Base-by-base conservation (phyloP, 805 yeast species). In the Spathaspora girioi region DNA sequence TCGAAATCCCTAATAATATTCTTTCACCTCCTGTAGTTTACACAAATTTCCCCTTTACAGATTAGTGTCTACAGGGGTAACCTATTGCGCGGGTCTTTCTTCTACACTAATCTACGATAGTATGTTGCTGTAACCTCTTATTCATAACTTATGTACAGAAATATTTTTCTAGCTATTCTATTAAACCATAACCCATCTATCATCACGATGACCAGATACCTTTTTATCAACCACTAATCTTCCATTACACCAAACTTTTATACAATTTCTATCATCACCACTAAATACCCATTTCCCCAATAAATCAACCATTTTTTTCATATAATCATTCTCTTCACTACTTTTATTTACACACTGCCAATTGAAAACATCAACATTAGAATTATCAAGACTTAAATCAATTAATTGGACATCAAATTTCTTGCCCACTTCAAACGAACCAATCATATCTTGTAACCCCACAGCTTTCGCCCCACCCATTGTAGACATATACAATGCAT, bases 241-340 rank as follows among this genome's bases (percentile, higher is more conserved):
- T 9, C 98, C 98, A 61, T 84, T 82, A 41, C 92, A 92, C 87
- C 89, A 94, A 14, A 93, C 97, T 49, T 76, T 76, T 5, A 71
- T 62, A 32, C 93, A 83, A 65, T 94, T 94, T 62, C 98, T 79
- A 66, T 94, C 97, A 68, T 94, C 99, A 17, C 98, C 98, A 52
- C 83, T 80, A 66, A 90, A 94, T 8, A 93, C 72, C 99, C 99
- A 94, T 66, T 90, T 91, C 54, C 88, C 88, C 3, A 91, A 65
- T 49, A 89, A 61, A 61, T 86, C 81, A 27, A 71, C 72, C 64
- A 84, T 15, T 59, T 57, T 54, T 14, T 55, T 58, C n/a, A n/a
- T n/a, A n/a, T n/a, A n/a, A 14, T 50, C 26, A 47, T 11, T 54
- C 57, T 5, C 47, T 23, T 23, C 26, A n/a, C n/a, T n/a, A n/a